Evolutionary conservation across 2,329 filamentous ascomycete genomes (phyloP), one percentile per base, ranked within the genome.

Genomic region (Colletotrichum viniferum): DNA sequence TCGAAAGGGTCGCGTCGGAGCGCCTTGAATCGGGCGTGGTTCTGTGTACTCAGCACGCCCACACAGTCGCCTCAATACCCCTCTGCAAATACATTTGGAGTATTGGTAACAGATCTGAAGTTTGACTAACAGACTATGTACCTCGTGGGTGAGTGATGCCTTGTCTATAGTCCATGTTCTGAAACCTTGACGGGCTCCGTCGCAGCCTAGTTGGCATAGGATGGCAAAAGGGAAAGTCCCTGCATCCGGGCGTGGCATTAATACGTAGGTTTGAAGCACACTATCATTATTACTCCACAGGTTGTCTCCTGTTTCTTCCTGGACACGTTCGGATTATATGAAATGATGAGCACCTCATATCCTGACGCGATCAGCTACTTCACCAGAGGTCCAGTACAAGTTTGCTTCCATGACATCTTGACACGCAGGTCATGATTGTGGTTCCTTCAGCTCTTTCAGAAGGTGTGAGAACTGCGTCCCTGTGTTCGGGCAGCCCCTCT

Each of bases 271-370:
- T 21, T 4, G 1, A 1, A 13, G 3, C n/a, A 21, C 6, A 52
- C 4, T 52, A 21, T 52, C 10, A 7, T 0, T 1, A 1, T 24
- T 24, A 21, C n/a, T 13, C 0, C 1, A 52, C 43, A 4, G 3
- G 0, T 1, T 13, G 9, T 7, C n/a, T 52, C 12, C 10, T 3
- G 0, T 21, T 13, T 52, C 10, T 21, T 13, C n/a, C 9, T 52
- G 16, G 13, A 52, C 4, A 52, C 1, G 0, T 7, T 7, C 10
- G 10, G 5, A 2, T 52, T 13, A 7, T 7, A 4, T 7, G n/a
- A 7, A 21, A 52, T 7, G 6, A 48, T 4, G n/a, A 52, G 12
- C 5, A 21, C 43, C n/a, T 21, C 3, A 0, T 52, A 13, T 21
- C 10, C 43, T 52, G 2, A 52, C 0, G n/a, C 10, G n/a, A 24